Evolutionary conservation across 78 protist genomes (phyloP), one percentile per base, ranked within the genome.

Genomic region (Polysphondylium violaceum): DNA sequence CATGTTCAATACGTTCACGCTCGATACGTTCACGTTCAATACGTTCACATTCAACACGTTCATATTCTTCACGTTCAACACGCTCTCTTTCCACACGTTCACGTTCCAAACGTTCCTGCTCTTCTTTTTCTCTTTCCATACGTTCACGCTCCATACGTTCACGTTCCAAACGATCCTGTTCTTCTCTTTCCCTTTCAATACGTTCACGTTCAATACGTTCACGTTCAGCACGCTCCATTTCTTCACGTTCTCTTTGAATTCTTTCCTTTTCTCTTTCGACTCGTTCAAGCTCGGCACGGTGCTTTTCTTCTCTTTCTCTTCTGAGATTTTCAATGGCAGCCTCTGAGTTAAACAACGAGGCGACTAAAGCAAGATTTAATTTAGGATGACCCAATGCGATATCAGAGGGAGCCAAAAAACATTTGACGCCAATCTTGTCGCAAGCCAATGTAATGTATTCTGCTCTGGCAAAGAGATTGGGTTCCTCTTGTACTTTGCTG

Each of bases 331-430:
- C 58, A 83, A 83, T 83, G 36, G 91, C 41, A 55, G 91, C 91
- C 50, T 83, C 91, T 38, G 91, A 83, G 25, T 83, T 83, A n/a
- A 83, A 83, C 2, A 83, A 27, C 31, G 75, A 83, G 0, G 91
- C 91, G 31, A 69, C 91, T 19, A 83, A 44, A 29, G 91, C 91
- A 1, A 83, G 31, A 69, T 83, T 83, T 41, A 83, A 59, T 36
- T 83, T 83, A 55, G 91, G 91, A 59, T 83, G 91, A 21, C 91
- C 91, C 3, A 83, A 40, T 11, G 91, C 91, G 43, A 83, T 83
- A 58, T 83, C 91, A 0, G 91, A 83, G 55, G 91, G 91, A 11
- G 91, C 41, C 4, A 83, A 29, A 61, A 83, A 83, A 58, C 77
- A 67, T 31, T 83, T 83, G 5, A 83, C 79, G 69, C 91, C 91